Evolutionary conservation across 179 eudicot genomes (phyloP), one percentile per base, ranked within the genome.

Genomic region (Amaranthus tricolor): DNA sequence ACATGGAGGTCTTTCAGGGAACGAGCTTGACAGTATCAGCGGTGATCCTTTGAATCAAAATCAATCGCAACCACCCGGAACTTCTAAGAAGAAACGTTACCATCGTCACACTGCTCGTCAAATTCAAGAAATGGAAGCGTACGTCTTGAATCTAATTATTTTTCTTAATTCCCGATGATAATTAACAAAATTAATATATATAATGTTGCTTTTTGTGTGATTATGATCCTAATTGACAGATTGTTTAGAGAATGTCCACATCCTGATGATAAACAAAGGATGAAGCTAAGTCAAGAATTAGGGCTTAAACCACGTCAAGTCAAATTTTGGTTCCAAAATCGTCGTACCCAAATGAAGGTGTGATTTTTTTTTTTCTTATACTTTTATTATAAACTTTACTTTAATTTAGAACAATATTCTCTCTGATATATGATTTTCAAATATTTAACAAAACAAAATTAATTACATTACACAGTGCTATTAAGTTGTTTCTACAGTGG

Each of bases 61-160:
- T 85, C 81, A 71, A 81, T 48, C 88, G 78, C 84, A 75, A 84
- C 70, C 92, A 67, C 83, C 79, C 4, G 80, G 66, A 16, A 82
- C 49, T 3, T 10, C 81, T 0, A 95, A 95, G 86, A 92, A 88
- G 83, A 95, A 95, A 76, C 93, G 97, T 50, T 95, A 92, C 79
- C 97, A 95, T 68, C 85, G 99, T 57, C 99, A 95, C 85, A 95
- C 99, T 49, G 85, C 95, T 51, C 94, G 87, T 67, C 99, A 95
- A 85, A 95, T 95, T 86, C 99, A 95, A 83, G 97, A 95, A 83
- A 90, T 95, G 97, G 99, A 95, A 81, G 75, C 96, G 99, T 95
- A 87, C 15, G 85, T 61, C n/a, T 13, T 13, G 19, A 14, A 12
- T 44, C 12, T 40, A 40, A 24, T 10, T 11, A 19, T 12, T 44